Base-by-base conservation (phyloP, 768 basidiomycete species). In the Suillus plorans region DNA sequence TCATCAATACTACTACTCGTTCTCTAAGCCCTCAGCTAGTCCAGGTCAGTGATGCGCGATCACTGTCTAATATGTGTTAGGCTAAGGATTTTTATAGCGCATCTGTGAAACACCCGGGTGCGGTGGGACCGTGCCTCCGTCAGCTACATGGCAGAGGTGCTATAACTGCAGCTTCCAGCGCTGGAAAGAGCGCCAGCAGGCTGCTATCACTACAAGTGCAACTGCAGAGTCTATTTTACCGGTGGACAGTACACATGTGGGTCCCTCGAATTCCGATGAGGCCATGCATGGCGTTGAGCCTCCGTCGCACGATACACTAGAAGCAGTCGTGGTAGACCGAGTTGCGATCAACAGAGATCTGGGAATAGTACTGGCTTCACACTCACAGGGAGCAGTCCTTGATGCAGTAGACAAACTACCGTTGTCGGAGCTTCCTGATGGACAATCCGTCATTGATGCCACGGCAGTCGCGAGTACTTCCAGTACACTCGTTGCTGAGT, bases 181-280 rank as follows among this genome's bases (percentile, higher is more conserved):
- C 22, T 76, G 74, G 73, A 72, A 69, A 10, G 66, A 60, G 31
- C 65, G 61, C 7, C 66, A 20, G 36, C 37, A 41, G 39, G 44
- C 60, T 8, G 41, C 59, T 4, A 20, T 57, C 25, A 39, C 61
- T 22, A 22, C 42, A n/a, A 34, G 34, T 36, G 60, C 56, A 25
- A 34, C 34, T 25, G n/a, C 20, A 20, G 53, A 28, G 13, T 36
- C 41, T 2, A 16, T 28, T 10, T 53, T 42, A 2, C 1, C 8
- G 1, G 20, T 50, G 0, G 8, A 16, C 14, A 14, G 31, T 34
- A 50, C 42, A 34, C 25, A 57, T 28, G 50, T 50, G 6, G 61
- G 50, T 16, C 25, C 9, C 36, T 61, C 55, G n/a, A 65, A 62
- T 7, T 55, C n/a, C 5, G 69, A 63, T 9, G 65, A 60, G 36